Percentiles rank a stretch among this genome's conserved stretches.
Conservation (phyloP, 805 yeast species). For the Zygosaccharomyces gambellarensis region DNA sequence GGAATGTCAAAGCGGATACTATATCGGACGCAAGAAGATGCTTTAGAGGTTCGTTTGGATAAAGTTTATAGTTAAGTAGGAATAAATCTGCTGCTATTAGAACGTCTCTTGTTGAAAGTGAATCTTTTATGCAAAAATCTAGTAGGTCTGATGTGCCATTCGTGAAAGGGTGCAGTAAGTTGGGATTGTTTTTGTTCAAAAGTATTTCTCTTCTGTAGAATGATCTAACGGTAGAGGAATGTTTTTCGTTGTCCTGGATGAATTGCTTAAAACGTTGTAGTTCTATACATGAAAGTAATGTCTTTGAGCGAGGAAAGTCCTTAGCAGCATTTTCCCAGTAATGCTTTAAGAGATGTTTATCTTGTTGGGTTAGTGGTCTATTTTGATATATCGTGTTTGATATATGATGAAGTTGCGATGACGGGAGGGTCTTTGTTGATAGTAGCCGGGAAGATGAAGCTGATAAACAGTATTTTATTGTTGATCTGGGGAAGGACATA, state of each 20-base stretch:
- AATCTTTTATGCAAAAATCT: slow-evolving; percentile 18
- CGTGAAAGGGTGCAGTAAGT: background rate
- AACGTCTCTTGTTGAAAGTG: slow-evolving; percentile 16
- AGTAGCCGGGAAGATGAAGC: background rate
- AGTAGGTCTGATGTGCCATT: slow-evolving; percentile 9
- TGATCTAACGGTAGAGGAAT: slow-evolving; percentile 12
- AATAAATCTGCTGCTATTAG: slow-evolving; percentile 23
- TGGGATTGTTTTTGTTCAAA: slow-evolving; percentile 3
- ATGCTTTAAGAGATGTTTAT: slow-evolving; percentile 3
- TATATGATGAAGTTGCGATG: background rate
- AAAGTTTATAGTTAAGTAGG: slow-evolving; percentile 15
- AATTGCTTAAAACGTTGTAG: slow-evolving; percentile 2
- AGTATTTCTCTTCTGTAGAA: slow-evolving; percentile 14
- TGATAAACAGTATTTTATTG: background rate
- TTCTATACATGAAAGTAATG: slow-evolving; percentile 1
- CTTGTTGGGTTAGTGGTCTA: background rate
- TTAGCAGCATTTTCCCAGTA: slow-evolving; percentile 7
- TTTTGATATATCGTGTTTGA: background rate
- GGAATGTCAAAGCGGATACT: slow-evolving; percentile 20
- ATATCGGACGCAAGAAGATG: slow-evolving; percentile 9
- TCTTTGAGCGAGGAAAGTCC: background rate
- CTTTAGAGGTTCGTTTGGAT: slow-evolving; percentile 8
- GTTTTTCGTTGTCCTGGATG: slow-evolving; percentile 2
- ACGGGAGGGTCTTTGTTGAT: slow-evolving; percentile 1
- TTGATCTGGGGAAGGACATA: background rate